Conservation (phyloP, 768 basidiomycete genomes). For the Kwoniella dejecticola region DNA sequence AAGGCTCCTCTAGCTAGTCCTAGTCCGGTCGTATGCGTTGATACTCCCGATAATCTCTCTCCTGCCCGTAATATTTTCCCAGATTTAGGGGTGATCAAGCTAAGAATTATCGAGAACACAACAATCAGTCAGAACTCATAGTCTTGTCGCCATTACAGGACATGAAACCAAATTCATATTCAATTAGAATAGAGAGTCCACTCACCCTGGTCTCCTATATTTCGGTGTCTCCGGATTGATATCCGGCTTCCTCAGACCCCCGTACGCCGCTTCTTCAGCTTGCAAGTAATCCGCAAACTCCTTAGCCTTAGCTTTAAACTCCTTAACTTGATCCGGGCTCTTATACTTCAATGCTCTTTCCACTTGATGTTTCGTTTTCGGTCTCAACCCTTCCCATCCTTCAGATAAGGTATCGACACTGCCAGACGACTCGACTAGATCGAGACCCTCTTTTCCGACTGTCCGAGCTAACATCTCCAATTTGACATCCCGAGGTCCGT, state of each 20-base stretch:
- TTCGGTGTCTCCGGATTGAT: neutral
- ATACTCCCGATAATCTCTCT: conserved; percentile 22
- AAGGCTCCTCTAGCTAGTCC: conserved; percentile 29
- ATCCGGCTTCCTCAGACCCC: conserved; percentile 8
- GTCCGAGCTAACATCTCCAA: conserved; percentile 86
- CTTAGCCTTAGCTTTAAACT: conserved; percentile 43
- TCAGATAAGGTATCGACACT: conserved; percentile 8
- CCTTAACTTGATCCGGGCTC: conserved; percentile 28
- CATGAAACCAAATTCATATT: too few species aligned
- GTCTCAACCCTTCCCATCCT: conserved; percentile 32
- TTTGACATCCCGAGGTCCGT: conserved; percentile 83
- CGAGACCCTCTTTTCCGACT: conserved; percentile 70
- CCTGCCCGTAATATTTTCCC: conserved; percentile 20
- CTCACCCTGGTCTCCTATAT: conserved; percentile 10
- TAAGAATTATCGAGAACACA: neutral
- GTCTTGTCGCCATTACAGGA: too few species aligned
- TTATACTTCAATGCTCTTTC: conserved; percentile 46
- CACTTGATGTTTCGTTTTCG: conserved; percentile 36
- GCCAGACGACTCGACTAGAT: conserved; percentile 17
- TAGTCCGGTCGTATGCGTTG: conserved; percentile 24
- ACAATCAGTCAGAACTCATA: too few species aligned
- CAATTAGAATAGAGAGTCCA: too few species aligned
- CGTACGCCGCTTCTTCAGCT: conserved; percentile 24
- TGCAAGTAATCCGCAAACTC: conserved; percentile 39
- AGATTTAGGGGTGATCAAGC: conserved; percentile 7